Conservation (phyloP, 2,329 filamentous ascomycete genomes). For the Orbilia ellipsospora region DNA sequence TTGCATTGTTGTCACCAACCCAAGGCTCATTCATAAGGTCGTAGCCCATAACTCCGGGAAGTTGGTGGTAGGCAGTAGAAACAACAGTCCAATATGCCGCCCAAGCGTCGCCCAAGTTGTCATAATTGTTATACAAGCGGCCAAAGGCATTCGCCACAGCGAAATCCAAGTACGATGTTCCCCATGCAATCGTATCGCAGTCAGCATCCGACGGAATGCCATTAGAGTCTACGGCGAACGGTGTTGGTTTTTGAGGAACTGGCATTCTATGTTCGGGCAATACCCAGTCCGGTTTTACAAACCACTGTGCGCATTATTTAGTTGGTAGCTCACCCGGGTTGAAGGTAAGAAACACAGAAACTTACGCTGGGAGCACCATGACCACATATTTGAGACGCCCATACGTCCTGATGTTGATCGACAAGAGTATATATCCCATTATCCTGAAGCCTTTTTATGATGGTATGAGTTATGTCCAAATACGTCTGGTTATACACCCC, state of each 20-base stretch:
- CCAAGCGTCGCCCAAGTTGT: conserved; percentile 50
- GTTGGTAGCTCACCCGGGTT: background rate
- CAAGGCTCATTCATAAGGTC: conserved; percentile 55
- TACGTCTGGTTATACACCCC: conserved; percentile 54
- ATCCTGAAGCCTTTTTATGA: conserved; percentile 53
- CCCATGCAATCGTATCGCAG: conserved; percentile 48
- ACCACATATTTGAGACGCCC: conserved; percentile 47
- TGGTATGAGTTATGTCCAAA: conserved; percentile 39
- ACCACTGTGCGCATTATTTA: conserved; percentile 27
- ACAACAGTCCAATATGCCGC: conserved; percentile 51
- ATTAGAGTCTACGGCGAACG: conserved; percentile 33
- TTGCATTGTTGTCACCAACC: conserved; percentile 50
- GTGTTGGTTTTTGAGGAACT: conserved; percentile 41
- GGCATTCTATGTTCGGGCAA: conserved; percentile 43
- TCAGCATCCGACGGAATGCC: conserved; percentile 45
- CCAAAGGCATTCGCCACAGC: conserved; percentile 52
- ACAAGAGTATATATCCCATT: conserved; percentile 53
- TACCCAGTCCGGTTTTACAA: conserved; percentile 49
- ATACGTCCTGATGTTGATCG: conserved; percentile 54
- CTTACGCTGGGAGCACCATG: conserved; percentile 50
- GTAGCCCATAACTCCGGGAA: conserved; percentile 52
- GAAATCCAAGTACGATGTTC: conserved; percentile 39
- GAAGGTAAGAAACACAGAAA: too few relatives aligned
- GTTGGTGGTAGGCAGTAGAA: conserved; percentile 19
- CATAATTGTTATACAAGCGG: conserved; percentile 52